phyloP scores from a whole-genome alignment of 1,284 basidiomycete species.

The Pseudozyma sp. region DNA sequence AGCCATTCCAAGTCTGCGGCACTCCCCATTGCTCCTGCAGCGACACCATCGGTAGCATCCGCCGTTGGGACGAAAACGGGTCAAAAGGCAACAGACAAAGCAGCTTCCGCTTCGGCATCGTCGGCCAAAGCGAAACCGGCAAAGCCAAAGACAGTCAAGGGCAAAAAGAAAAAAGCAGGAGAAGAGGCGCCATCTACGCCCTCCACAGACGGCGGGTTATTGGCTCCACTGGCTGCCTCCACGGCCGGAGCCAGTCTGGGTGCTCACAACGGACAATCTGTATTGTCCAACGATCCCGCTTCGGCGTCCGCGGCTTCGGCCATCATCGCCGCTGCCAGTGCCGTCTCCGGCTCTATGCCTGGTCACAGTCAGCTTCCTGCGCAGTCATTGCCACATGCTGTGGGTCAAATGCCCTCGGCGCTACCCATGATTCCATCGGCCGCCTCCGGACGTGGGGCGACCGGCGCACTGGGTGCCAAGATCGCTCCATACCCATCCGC shows the following conservation, averaged over 20 bases:
- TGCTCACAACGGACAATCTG: not conserved
- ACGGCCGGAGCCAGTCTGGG: conserved; percentile 12
- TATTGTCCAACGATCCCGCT: conserved; percentile 16
- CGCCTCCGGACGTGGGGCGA: conserved; percentile 15
- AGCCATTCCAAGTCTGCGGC: conserved; percentile 7
- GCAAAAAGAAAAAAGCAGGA: conserved; percentile 46
- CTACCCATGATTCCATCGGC: conserved; percentile 35
- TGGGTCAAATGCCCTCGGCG: conserved; percentile 25
- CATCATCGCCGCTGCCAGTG: conserved; percentile 46
- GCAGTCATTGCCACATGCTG: conserved; percentile 23
- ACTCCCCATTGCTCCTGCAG: conserved; percentile 9
- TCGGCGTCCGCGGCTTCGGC: conserved; percentile 41
- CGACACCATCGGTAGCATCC: not conserved
- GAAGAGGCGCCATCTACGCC: conserved; percentile 10
- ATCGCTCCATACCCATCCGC: conserved; percentile 1
- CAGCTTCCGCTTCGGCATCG: conserved; percentile 9
- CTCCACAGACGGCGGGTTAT: conserved; percentile 2
- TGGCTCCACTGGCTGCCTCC: conserved; percentile 1
- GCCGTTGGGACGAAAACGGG: conserved; percentile 8
- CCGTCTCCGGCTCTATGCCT: conserved; percentile 42
- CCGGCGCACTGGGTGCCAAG: conserved; percentile 3
- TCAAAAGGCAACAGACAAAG: conserved; percentile 11
- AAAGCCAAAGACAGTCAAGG: conserved; percentile 38
- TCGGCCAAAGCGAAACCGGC: conserved; percentile 37
- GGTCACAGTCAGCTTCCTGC: conserved; percentile 18